Conservation (phyloP, 1,284 basidiomycete species). For the Takashimella koratensis region DNA sequence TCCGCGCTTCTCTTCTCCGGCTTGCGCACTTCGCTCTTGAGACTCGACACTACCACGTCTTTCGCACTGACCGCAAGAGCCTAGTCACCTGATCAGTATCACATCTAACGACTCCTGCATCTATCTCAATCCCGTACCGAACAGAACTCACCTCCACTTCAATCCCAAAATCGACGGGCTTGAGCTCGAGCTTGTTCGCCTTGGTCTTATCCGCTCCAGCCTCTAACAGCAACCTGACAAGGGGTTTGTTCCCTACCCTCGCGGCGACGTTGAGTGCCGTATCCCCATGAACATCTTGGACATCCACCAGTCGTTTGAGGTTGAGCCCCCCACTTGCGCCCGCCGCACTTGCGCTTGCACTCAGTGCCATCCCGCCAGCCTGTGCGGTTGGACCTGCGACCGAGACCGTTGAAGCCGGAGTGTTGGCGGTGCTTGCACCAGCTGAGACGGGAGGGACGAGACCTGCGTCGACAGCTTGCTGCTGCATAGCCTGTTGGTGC, state of each 20-base stretch:
- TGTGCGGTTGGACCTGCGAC: conserved; percentile 50
- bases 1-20: conserved; percentile 86
- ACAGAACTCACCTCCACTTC: conserved; percentile 68
- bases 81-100: conserved; percentile 22
- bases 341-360: conserved; percentile 3
- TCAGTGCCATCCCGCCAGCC: conserved; percentile 28
- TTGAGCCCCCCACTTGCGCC: conserved; percentile 47
- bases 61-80: conserved; percentile 57
- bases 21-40: conserved; percentile 64
- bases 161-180: conserved; percentile 89
- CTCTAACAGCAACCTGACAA: conserved; percentile 84
- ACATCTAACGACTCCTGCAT: conserved; percentile 5
- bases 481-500: conserved; percentile 39
- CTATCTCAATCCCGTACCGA: neutral
- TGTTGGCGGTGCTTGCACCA: neutral
- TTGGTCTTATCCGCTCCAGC: conserved; percentile 87
- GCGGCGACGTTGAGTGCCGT: conserved; percentile 95
- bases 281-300: conserved; percentile 94
- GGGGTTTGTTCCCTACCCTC: conserved; percentile 80
- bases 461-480: conserved; percentile 46
- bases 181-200: conserved; percentile 89
- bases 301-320: conserved; percentile 76
- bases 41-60: conserved; percentile 67
- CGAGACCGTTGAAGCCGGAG: neutral
- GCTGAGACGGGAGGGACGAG: conserved; percentile 2